Base-by-base conservation (phyloP, 1,284 basidiomycete genomes). In the Ceratobasidium sp. region DNA sequence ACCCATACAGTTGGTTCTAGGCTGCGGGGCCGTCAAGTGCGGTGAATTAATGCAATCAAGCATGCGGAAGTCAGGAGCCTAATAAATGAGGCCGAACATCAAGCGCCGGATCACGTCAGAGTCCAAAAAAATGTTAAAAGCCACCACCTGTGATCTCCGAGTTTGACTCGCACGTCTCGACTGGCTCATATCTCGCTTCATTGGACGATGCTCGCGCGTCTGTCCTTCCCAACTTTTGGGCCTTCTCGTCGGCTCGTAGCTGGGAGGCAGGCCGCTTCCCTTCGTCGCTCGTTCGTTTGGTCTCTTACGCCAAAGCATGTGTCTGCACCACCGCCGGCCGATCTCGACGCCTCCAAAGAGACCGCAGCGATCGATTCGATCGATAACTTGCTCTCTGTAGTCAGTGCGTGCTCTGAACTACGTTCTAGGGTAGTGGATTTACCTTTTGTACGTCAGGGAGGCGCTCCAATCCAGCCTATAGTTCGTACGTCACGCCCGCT, bases 381-480 rank as follows among this genome's bases (percentile, higher is more conserved):
- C n/a, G 64, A 69, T 36, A 69, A 56, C 16, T 53, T 69, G 25
- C n/a, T 73, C 23, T 67, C 72, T 18, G 46, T 61, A 30, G 63
- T 73, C 38, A 53, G 72, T 73, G 12, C 23, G 70, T 72, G 48
- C 11, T 59, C 18, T 61, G 7, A 46, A 40, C 49, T 18, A n/a
- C 11, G 18, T 28, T 49, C 21, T 12, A 33, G 1, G 11, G n/a
- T 14, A 69, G 11, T 25, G 21, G 16, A 4, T 9, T 44, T 5
- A 56, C 23, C 25, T 23, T 7, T 14, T 23, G 14, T 38, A 23
- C 23, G 33, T 21, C 74, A 89, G 87, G 83, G 64, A 78, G 84
- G 74, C 83, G 81, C 46, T 83, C 87, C 8, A 83, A 89, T 76
- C 87, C 87, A 7, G 83, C 83, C n/a, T 84, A 84, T 73, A 82